phyloP scores from a whole-genome alignment of 2,329 filamentous ascomycete species.

The Colletotrichum spinosum region DNA sequence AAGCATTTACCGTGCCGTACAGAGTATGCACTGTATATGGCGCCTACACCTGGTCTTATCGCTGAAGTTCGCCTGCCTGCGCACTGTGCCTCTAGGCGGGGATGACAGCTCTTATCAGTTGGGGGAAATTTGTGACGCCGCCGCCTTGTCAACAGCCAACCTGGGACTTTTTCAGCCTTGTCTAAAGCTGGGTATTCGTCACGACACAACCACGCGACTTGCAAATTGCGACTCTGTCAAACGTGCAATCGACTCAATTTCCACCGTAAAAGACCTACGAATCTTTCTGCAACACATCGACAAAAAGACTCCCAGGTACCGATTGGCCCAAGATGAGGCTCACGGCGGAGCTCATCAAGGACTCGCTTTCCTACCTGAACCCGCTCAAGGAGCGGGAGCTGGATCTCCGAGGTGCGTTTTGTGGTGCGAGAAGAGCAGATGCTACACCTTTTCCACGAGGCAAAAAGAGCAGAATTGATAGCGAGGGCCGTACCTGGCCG shows the following conservation, averaged over 20 bases:
- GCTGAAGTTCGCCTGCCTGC: neutral
- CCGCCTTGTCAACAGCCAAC: slow-evolving; percentile 33
- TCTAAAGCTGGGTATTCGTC: neutral
- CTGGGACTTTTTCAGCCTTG: slow-evolving; percentile 34
- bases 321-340: slow-evolving; percentile 79
- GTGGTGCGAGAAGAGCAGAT: slow-evolving; percentile 87
- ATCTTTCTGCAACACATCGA: slow-evolving; percentile 7
- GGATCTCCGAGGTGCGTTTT: slow-evolving; percentile 95
- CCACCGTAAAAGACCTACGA: neutral
- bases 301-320: slow-evolving; percentile 30
- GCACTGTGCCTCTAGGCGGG: slow-evolving; percentile 6
- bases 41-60: too few relatives aligned
- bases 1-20: too few relatives aligned
- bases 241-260: neutral
- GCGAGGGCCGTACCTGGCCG: slow-evolving; percentile 56
- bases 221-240: slow-evolving; percentile 10
- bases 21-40: neutral
- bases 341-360: slow-evolving; percentile 93
- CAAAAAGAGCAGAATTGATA: slow-evolving; percentile 81
- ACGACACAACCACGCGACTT: slow-evolving; percentile 17
- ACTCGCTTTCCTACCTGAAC: slow-evolving; percentile 97
- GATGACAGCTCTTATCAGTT: slow-evolving; percentile 33
- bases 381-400: slow-evolving; percentile 98
- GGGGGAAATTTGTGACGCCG: slow-evolving; percentile 33
- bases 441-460: slow-evolving; percentile 77